Evolutionary conservation across 306 rosid genomes (phyloP), one percentile per base, ranked within the genome.

Genomic region (Rosa lucieae): DNA sequence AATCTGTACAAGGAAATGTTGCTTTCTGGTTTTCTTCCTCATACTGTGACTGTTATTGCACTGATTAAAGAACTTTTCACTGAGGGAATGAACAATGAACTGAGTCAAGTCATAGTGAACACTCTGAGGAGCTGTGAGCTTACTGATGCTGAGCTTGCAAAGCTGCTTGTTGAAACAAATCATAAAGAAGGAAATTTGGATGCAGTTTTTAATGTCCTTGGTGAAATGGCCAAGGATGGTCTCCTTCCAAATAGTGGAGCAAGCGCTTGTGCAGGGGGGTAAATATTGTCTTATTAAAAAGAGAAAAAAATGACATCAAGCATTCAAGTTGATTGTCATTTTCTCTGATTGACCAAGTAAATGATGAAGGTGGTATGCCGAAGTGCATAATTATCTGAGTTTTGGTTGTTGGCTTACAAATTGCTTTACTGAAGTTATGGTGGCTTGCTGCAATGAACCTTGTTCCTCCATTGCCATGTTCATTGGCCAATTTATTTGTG

Each of bases 101-200:
- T 91, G 82, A 85, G 79, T 84, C 77, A 37, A 82, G 92, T 94
- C 43, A 81, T 94, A 70, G 85, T 78, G 44, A 84, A 83, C 77
- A 76, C 87, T 32, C 75, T 91, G 84, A 84, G 82, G 83, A 87
- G 90, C 79, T 89, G 93, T 79, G 87, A 78, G 80, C 86, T 89
- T 75, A 80, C 82, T 76, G 97, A 92, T 6, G 93, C 91, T 0
- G 95, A 91, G 87, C 82, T 88, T 77, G 95, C 92, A 9, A 94
- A 89, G 82, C 86, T 80, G 78, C 93, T 89, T 18, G 79, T 92
- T 77, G 91, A 91, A 70, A 82, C 89, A 79, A 92, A 92, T 87
- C 88, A 88, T 49, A 91, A 85, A 86, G 97, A 92, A 84, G 99
- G 99, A 73, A 89, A 91, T 83, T 91, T 92, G 91, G 95, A 92